These are phyloP conservation scores for Penicillium sp. DNA, from an alignment of 2,329 filamentous ascomycete species.

Conservation along the genomic window DNA sequence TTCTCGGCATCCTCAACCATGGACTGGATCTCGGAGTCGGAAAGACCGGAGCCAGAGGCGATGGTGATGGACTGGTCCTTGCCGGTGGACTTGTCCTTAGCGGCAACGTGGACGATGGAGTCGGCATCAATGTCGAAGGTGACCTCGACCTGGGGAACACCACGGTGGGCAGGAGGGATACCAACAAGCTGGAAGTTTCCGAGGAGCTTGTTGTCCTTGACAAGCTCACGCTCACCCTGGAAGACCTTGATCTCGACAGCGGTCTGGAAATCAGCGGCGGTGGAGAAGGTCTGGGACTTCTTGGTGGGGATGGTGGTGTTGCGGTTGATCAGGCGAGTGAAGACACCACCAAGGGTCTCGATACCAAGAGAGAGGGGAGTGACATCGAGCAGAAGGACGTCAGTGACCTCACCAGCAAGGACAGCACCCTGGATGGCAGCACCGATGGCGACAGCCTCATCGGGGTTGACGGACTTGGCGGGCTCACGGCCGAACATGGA, in stretches of 20 bases:
- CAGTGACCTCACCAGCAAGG: slow-evolving; percentile 82
- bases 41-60: no score
- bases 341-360: slow-evolving; percentile 92
- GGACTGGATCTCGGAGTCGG: no score
- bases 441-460: slow-evolving; percentile 96
- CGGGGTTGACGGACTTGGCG: slow-evolving; percentile 98
- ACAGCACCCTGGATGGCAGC: slow-evolving; percentile 96
- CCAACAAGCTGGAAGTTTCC: slow-evolving; percentile 97
- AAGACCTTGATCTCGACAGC: slow-evolving; percentile 91
- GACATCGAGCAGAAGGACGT: no score
- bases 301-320: slow-evolving; percentile 91
- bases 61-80: no score
- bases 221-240: slow-evolving; percentile 87
- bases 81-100: no score
- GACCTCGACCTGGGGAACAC: slow-evolving; percentile 96
- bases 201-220: slow-evolving; percentile 93
- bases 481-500: slow-evolving; percentile 98
- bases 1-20: no score
- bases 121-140: slow-evolving; percentile 97
- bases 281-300: slow-evolving; percentile 99
- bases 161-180: slow-evolving; percentile 88
- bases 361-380: slow-evolving; percentile 95
- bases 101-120: no score
- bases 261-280: slow-evolving; percentile 91
- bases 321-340: slow-evolving; percentile 91